Base-by-base conservation (phyloP, 208 protist species). In the Wallacemonas sp. region DNA sequence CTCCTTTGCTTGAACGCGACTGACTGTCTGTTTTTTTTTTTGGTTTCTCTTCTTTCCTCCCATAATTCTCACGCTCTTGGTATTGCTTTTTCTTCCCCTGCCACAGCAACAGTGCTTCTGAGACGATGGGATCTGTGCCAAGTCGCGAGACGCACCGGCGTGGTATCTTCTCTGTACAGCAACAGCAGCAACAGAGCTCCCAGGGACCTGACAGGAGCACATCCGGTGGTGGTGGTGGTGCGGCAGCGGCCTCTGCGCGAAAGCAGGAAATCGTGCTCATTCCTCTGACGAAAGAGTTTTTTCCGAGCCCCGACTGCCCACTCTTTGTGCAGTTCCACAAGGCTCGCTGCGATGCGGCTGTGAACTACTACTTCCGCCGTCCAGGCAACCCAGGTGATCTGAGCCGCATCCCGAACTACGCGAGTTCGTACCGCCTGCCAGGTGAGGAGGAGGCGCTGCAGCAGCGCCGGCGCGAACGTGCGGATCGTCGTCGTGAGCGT, bases 291-390 rank as follows among this genome's bases (percentile, higher is more conserved):
- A 78, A 78, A 48, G 80, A 90, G 57, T 94, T 83, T 68, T 94
- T 94, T 44, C 85, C 88, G 0, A 78, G 63, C 2, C 78, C 82
- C 0, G 85, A 94, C 65, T 94, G 88, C 36, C 72, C 88, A 0
- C 76, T 94, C 8, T 94, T 94, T 41, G 72, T 87, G 61, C 88
- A 92, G 76, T 92, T 94, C 47, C 81, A 92, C 70, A 73, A 80
- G 60, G 81, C 85, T 1, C 83, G 88, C 38, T 90, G 85, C 73
- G 85, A 94, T 68, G 81, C 83, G 1, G 80, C 81, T 41, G 88
- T 92, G 55, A 92, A 89, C 60, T 94, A 92, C 64, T 94, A 92
- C 77, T 90, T 94, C 55, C 83, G 88, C 11, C 76, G 68, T 1
- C 88, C 88, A 2, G 85, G 88, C 47, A 81, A 86, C 60, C 85